phyloP scores from a whole-genome alignment of 2,329 filamentous ascomycete species.

The Pestalotiopsis fici region DNA sequence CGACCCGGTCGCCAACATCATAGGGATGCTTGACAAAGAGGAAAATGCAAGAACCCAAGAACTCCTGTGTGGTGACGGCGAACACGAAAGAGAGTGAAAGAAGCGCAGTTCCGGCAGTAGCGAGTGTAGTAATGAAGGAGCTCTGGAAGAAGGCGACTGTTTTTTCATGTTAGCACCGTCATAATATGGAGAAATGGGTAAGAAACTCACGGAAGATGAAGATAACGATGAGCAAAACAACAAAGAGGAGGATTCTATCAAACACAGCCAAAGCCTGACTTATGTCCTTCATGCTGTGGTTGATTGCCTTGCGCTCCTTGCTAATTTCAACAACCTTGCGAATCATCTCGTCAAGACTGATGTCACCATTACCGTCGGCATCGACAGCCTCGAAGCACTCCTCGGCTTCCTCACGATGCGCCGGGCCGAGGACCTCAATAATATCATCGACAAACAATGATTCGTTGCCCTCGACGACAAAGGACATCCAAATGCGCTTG shows the following conservation, averaged over 20 bases:
- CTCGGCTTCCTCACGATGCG: slow-evolving; percentile 75
- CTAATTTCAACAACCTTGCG: slow-evolving; percentile 82
- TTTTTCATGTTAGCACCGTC: slow-evolving; percentile 12
- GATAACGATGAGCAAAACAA: slow-evolving; percentile 78
- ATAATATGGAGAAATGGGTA: too few species aligned
- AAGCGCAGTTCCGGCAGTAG: slow-evolving; percentile 87
- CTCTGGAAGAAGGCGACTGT: slow-evolving; percentile 83
- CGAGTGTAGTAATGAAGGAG: slow-evolving; percentile 81
- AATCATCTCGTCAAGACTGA: slow-evolving; percentile 94
- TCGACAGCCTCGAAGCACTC: slow-evolving; percentile 84
- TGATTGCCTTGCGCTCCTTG: slow-evolving; percentile 83
- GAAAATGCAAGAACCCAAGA: slow-evolving; percentile 98
- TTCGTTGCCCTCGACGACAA: slow-evolving; percentile 87
- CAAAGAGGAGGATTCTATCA: slow-evolving; percentile 79
- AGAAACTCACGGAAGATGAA: slow-evolving; percentile 74
- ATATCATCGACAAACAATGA: slow-evolving; percentile 80
- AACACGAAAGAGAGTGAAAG: slow-evolving; percentile 98
- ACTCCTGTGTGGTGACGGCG: slow-evolving; percentile 86
- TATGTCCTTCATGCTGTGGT: slow-evolving; percentile 95
- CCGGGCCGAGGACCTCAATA: slow-evolving; percentile 79
- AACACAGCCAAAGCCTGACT: slow-evolving; percentile 91
- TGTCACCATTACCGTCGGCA: slow-evolving; percentile 86
- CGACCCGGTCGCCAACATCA: slow-evolving; percentile 92
- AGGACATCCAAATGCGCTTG: slow-evolving; percentile 97
- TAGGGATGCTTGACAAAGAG: slow-evolving; percentile 98